phyloP scores from a whole-genome alignment of 805 yeast genomes.

The Candida caryicola region DNA sequence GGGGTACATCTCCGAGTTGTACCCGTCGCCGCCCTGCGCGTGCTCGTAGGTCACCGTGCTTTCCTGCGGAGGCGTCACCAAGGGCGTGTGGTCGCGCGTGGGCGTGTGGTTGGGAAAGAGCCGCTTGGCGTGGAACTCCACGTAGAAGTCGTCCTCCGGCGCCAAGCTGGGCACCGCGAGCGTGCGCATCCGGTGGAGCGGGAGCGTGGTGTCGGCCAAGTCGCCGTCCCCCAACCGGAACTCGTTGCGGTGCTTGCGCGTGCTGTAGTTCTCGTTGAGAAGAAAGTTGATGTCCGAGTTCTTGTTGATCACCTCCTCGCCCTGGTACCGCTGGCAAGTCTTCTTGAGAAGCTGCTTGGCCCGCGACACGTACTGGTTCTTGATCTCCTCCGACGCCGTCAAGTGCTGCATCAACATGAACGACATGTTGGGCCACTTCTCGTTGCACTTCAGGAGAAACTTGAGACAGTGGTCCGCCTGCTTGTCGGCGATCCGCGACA shows the following conservation, averaged over 20 bases:
- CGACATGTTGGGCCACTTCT: constrained; percentile 12
- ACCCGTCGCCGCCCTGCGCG: not conserved
- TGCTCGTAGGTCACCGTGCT: not conserved
- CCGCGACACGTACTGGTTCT: constrained; percentile 1
- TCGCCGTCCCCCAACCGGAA: not conserved
- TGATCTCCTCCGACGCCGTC: constrained; percentile 1
- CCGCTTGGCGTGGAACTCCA: constrained; percentile 6
- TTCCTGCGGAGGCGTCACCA: not conserved
- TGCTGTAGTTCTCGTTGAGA: constrained; percentile 6
- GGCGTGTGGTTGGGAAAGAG: constrained; percentile 5
- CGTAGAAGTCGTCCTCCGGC: constrained; percentile 1
- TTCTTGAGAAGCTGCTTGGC: constrained; percentile 5
- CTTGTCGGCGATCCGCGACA: constrained; percentile 8
- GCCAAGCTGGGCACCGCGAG: constrained; percentile 6
- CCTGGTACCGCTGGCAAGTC: not conserved
- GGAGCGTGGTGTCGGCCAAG: not conserved
- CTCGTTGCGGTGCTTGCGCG: constrained; percentile 2
- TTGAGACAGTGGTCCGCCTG: constrained; percentile 8
- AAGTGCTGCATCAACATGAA: constrained; percentile 7
- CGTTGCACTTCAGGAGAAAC: constrained; percentile 5
- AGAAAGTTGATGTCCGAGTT: constrained; percentile 11
- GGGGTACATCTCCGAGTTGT: not conserved
- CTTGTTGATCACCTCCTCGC: constrained; percentile 3
- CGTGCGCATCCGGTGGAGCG: constrained; percentile 5
- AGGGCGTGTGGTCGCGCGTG: not conserved